Percentiles rank a stretch among this genome's conserved stretches.
Evolutionary conservation across 148 eudicot species (phyloP).

Genomic region (Oxyria digyna): DNA sequence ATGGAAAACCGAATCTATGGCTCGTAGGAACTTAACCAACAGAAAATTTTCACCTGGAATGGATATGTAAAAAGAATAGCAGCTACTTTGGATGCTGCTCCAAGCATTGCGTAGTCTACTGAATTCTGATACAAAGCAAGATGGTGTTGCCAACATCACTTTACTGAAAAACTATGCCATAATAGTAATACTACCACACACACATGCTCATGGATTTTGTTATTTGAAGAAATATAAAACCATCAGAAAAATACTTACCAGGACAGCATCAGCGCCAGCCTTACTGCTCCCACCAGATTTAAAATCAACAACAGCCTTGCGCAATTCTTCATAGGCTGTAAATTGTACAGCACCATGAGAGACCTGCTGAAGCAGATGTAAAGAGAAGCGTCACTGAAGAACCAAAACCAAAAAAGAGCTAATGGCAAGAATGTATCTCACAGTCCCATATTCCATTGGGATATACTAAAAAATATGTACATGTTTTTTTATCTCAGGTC

Average conservation of each 20-base stretch:
- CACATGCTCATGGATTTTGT: background rate
- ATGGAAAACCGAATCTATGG: background rate
- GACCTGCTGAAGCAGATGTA: constrained; percentile 61
- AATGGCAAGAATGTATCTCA: background rate
- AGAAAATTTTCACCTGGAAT: constrained; percentile 46
- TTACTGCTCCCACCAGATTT: constrained; percentile 25
- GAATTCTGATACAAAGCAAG: constrained; percentile 37
- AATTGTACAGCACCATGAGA: constrained; percentile 99
- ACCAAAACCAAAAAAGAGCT: background rate
- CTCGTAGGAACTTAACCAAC: background rate
- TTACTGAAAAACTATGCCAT: background rate
- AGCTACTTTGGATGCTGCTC: constrained; percentile 82
- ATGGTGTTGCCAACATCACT: background rate
- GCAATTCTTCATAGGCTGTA: constrained; percentile 89
- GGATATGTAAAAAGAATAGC: constrained; percentile 86
- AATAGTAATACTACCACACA: too few species aligned
- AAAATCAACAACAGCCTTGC: constrained; percentile 38
- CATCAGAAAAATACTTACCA: constrained; percentile 37
- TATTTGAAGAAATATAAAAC: background rate
- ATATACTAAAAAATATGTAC: background rate
- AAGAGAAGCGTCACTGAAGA: background rate
- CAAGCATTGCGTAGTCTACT: constrained; percentile 70
- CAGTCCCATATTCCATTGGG: background rate
- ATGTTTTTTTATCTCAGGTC: background rate
- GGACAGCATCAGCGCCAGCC: constrained; percentile 22